phyloP scores from a whole-genome alignment of 208 protist genomes.

The Leptomonas pyrrhocoris region DNA sequence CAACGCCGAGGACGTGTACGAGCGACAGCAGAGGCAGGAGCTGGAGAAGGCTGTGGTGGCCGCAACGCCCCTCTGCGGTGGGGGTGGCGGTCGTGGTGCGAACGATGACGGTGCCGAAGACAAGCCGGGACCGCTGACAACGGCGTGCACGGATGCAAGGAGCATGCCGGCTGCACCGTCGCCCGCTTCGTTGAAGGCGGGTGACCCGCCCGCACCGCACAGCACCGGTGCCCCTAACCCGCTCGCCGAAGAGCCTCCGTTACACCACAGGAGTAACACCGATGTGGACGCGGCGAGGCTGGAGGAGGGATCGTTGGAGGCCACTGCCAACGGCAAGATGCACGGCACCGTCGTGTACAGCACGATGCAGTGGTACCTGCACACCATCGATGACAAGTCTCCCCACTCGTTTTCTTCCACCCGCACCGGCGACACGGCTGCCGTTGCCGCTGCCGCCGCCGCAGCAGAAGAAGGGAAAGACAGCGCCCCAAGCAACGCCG shows the following conservation, averaged over 20 bases:
- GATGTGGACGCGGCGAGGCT: not conserved
- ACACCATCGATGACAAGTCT: not conserved
- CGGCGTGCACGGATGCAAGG: not conserved
- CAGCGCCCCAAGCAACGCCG: too few species aligned
- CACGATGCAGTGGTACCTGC: conserved; percentile 55
- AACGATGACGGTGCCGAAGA: conserved; percentile 10
- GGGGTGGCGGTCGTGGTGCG: not conserved
- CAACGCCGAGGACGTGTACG: conserved; percentile 20
- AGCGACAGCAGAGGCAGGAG: conserved; percentile 17
- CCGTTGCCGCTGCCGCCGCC: not conserved
- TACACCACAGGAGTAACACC: not conserved
- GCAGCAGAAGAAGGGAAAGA: too few species aligned
- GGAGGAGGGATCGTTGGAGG: not conserved
- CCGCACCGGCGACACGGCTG: not conserved
- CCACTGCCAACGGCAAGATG: conserved; percentile 12
- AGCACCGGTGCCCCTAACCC: not conserved
- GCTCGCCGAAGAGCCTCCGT: not conserved
- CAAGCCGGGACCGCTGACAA: not conserved
- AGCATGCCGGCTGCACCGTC: not conserved
- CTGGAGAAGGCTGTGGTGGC: conserved; percentile 10
- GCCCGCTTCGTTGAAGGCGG: conserved; percentile 1
- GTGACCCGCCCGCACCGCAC: conserved; percentile 1
- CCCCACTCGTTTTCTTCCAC: not conserved
- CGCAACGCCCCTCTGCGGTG: not conserved
- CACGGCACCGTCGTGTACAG: conserved; percentile 38